Base-by-base conservation (phyloP, 441 rosid species). In the Populus hybrid region DNA sequence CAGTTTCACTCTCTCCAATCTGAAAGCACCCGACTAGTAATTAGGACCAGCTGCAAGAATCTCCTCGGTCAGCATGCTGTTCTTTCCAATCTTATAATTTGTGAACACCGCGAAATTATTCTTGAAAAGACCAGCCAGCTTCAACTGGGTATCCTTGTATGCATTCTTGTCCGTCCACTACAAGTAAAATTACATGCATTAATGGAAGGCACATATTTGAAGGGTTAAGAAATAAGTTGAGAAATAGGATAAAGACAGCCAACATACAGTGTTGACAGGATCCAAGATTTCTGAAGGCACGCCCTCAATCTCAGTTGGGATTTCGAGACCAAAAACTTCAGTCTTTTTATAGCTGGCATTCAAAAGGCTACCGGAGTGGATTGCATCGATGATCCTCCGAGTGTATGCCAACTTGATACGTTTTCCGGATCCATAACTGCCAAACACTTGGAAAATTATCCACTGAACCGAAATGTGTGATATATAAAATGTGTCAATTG, bases 351-450 rank as follows among this genome's bases (percentile, higher is more conserved):
- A 91, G 29, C 77, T 83, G 0, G 97, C 89, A 21, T 84, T 85
- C 88, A 90, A 79, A 18, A 93, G 85, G 74, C 84, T 80, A 5
- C 98, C 97, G 0, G 95, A 90, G 86, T 94, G 97, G 56, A 94
- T 93, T 26, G 95, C 97, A 63, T 94, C 95, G 0, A 92, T 92
- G 87, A 93, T 92, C 84, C 82, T 89, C 64, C 96, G 80, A 4
- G 97, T 94, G 81, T 92, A 92, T 21, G 87, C 79, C 78, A 94
- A 79, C 87, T 94, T 94, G 79, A 94, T 93, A 66, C 97, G 95
- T 81, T 69, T 90, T 18, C 98, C 95, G 2, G 78, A 84, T 6
- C 98, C 97, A 79, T 92, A 94, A 59, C 98, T 94, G 87, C 83
- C 73, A 31, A 38, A 71, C 67, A 72, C 23, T 7, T 20, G 31